A percentile compares a stretch with the other conserved stretches of the same genome.
These are phyloP conservation scores for Chlamydomonas schloesseri DNA, from an alignment of 139 green algal species.

Conservation along the genomic window DNA sequence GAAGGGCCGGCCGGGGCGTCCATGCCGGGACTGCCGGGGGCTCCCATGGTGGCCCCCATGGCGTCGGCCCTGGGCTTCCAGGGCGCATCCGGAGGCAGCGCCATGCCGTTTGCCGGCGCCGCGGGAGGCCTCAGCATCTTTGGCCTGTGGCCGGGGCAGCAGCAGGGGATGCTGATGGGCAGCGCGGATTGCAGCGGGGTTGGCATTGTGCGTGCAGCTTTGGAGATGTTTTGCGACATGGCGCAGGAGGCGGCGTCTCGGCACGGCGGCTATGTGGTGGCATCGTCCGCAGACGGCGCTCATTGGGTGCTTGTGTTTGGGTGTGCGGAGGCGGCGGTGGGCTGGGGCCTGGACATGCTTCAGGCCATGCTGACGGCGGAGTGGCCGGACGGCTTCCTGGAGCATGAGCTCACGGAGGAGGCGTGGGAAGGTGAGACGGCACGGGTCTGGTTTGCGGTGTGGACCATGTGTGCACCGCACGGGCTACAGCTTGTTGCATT, in stretches of 20 bases:
- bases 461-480: too few species aligned
- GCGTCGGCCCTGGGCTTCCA: too few species aligned
- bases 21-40: not conserved
- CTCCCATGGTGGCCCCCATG: too few species aligned
- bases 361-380: conserved; percentile 8
- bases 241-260: not conserved
- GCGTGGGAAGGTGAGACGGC: conserved; percentile 29
- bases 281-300: not conserved
- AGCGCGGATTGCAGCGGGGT: not conserved
- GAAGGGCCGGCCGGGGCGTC: not conserved
- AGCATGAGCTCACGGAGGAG: conserved; percentile 27
- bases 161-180: too few species aligned
- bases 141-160: too few species aligned
- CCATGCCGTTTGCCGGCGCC: too few species aligned
- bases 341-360: conserved; percentile 18
- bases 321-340: not conserved
- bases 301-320: conserved; percentile 35
- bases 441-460: too few species aligned
- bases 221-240: not conserved
- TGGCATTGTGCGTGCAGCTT: not conserved
- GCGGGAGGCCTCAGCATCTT: not conserved
- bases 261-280: conserved; percentile 23
- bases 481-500: too few species aligned
- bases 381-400: conserved; percentile 24
- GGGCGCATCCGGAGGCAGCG: too few species aligned